These are phyloP conservation scores for Petunia secreta DNA, from an alignment of 257 asterid species.

Conservation along the genomic window DNA sequence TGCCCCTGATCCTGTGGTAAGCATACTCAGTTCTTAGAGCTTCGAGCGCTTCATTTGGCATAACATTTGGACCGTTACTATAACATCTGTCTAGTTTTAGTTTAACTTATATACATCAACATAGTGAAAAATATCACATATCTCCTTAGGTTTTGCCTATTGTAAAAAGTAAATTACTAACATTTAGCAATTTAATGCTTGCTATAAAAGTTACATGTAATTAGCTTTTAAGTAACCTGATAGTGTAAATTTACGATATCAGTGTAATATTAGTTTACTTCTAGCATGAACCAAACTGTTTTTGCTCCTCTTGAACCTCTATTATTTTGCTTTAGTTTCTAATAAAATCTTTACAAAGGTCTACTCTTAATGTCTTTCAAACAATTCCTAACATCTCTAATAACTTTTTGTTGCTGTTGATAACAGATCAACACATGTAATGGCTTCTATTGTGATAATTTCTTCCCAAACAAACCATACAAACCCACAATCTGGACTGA, in stretches of 20 bases:
- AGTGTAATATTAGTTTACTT: background rate
- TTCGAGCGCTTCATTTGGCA: background rate
- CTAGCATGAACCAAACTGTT: background rate
- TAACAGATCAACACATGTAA: slow-evolving; percentile 92
- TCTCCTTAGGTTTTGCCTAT: background rate
- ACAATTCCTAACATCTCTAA: background rate
- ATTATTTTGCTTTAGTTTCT: background rate
- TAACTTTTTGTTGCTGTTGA: slow-evolving; percentile 21
- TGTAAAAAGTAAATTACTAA: background rate
- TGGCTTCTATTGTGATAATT: slow-evolving; percentile 87
- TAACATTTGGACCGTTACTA: background rate
- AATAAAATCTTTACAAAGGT: background rate
- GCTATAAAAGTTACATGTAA: background rate
- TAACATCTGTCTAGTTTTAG: background rate
- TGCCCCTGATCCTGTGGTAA: slow-evolving; percentile 90
- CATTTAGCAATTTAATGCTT: background rate
- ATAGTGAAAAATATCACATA: no score
- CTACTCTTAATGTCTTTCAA: background rate
- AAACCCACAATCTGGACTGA: slow-evolving; percentile 97
- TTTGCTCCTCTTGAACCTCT: background rate
- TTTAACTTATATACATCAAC: background rate
- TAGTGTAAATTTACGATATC: background rate
- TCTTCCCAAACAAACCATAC: slow-evolving; percentile 78
- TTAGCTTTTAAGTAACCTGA: background rate
- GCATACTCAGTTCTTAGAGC: slow-evolving; percentile 15